A percentile compares a stretch with the other conserved stretches of the same genome.
Evolutionary conservation across 225 moss, liverwort and hornwort genomes (phyloP).

Genomic region (Bryum argenteum): DNA sequence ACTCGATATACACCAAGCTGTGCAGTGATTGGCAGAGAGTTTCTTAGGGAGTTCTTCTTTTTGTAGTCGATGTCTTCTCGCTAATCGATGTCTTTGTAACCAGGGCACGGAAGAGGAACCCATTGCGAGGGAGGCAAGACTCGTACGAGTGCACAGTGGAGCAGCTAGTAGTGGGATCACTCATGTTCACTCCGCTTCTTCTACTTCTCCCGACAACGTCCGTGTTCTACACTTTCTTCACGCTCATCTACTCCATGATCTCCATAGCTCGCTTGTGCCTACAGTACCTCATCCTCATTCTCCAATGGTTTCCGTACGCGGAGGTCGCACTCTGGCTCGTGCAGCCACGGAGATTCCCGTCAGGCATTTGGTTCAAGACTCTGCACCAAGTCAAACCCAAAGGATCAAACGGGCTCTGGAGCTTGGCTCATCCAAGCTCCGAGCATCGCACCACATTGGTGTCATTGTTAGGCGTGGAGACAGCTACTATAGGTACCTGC

Average conservation of each 20-base stretch:
- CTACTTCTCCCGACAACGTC: constrained; percentile 92
- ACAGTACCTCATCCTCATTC: constrained; percentile 69
- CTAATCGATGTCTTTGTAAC: constrained; percentile 8
- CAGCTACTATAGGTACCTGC: constrained; percentile 54
- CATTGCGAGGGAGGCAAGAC: constrained; percentile 81
- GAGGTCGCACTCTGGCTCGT: constrained; percentile 73
- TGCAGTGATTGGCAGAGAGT: too few relatives aligned
- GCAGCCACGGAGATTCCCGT: constrained; percentile 73
- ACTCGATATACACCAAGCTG: too few relatives aligned
- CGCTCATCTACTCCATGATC: constrained; percentile 75
- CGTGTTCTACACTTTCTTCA: constrained; percentile 90
- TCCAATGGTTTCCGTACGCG: constrained; percentile 81
- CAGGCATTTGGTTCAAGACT: constrained; percentile 74
- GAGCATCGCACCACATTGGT: constrained; percentile 39
- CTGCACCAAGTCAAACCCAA: constrained; percentile 18
- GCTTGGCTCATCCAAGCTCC: constrained; percentile 34
- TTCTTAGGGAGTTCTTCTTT: too few relatives aligned
- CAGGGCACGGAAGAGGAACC: constrained; percentile 95
- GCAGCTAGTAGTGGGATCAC: constrained; percentile 94
- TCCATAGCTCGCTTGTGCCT: constrained; percentile 68
- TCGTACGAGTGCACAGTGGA: constrained; percentile 96
- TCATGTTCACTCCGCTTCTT: constrained; percentile 94
- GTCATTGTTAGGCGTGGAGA: constrained; percentile 56
- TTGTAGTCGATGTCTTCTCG: too few relatives aligned
- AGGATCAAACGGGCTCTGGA: constrained; percentile 35